These are phyloP conservation scores for Vitis riparia DNA, from an alignment of 164 flowering plant genomes.

Conservation along the genomic window DNA sequence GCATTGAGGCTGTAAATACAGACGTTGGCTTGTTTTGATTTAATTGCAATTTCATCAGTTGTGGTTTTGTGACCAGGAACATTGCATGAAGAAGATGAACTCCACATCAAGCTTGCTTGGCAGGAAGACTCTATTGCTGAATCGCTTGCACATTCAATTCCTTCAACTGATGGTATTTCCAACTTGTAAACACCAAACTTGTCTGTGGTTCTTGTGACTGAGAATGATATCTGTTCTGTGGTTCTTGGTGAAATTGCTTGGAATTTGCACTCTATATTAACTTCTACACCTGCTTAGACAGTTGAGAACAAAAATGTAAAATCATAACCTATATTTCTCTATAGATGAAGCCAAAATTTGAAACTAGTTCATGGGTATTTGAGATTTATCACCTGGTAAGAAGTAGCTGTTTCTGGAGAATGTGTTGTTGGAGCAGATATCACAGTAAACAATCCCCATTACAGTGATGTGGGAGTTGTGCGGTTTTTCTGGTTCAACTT, in stretches of 20 bases:
- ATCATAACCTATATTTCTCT: not conserved
- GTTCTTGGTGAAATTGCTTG: constrained; percentile 44
- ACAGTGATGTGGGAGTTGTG: constrained; percentile 57
- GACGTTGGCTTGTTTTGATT: constrained; percentile 45
- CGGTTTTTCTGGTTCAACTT: constrained; percentile 23
- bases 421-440: constrained; percentile 79
- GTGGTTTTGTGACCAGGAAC: constrained; percentile 58
- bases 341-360: not conserved
- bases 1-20: constrained; percentile 61
- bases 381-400: constrained; percentile 59
- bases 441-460: constrained; percentile 86
- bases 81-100: constrained; percentile 46
- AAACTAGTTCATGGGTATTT: not conserved
- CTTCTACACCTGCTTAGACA: constrained; percentile 45
- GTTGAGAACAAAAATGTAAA: not conserved
- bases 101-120: constrained; percentile 44
- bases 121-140: constrained; percentile 42
- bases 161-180: constrained; percentile 61
- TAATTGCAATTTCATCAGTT: constrained; percentile 47
- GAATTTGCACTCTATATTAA: constrained; percentile 57
- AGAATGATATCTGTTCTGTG: constrained; percentile 49
- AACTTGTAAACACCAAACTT: constrained; percentile 48
- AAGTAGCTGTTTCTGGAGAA: constrained; percentile 91
- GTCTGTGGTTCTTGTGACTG: constrained; percentile 64
- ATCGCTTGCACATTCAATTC: constrained; percentile 55